Conservation (phyloP, 345 rosid species). For the Clausena lansium region DNA sequence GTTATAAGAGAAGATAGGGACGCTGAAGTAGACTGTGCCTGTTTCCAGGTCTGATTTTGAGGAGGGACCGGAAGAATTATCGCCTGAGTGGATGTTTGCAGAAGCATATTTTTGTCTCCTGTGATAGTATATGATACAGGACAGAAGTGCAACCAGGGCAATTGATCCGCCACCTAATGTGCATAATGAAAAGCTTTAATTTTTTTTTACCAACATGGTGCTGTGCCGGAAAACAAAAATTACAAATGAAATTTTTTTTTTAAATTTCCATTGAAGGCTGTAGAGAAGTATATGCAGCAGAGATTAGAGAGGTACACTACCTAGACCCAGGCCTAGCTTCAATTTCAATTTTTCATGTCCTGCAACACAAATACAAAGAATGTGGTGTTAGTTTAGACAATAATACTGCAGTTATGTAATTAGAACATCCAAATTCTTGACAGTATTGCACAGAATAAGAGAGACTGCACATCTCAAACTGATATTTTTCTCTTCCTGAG, state of each 20-base stretch:
- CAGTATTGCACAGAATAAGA: no score
- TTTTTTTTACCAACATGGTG: background rate
- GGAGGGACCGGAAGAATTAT: constrained; percentile 17
- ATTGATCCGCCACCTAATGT: constrained; percentile 34
- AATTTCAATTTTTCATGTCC: constrained; percentile 6
- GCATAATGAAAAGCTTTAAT: background rate
- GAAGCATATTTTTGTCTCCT: constrained; percentile 22
- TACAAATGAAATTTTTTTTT: background rate
- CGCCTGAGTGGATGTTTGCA: constrained; percentile 26
- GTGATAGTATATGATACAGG: constrained; percentile 5
- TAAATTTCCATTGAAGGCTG: background rate
- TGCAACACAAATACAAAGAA: constrained; percentile 19
- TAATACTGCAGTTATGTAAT: background rate
- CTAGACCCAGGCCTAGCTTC: constrained; percentile 31
- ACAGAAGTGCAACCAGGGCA: constrained; percentile 17
- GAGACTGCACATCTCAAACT: background rate
- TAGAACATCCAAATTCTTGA: background rate
- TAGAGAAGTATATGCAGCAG: background rate
- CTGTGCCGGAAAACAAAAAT: background rate
- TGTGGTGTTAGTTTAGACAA: background rate
- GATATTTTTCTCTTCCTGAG: background rate
- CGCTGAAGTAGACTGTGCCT: constrained; percentile 34
- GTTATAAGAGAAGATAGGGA: constrained; percentile 50
- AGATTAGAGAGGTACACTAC: constrained; percentile 22
- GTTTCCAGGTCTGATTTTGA: constrained; percentile 38